These are phyloP conservation scores for Macroventuria anomochaeta DNA, from an alignment of 2,329 filamentous ascomycete genomes.

Conservation along the genomic window DNA sequence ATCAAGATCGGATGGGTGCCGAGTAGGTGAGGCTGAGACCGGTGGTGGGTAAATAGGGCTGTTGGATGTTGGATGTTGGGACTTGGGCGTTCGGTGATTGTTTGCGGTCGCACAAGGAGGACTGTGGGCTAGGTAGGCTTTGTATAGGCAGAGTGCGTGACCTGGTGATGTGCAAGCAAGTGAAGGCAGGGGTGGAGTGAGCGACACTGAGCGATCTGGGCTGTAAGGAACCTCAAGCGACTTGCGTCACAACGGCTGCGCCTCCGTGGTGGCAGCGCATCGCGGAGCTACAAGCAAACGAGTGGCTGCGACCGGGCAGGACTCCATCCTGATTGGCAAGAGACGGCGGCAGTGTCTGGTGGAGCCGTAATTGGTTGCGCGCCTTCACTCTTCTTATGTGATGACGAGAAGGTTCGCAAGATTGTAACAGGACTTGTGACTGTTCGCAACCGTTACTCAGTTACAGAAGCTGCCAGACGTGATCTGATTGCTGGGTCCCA, in stretches of 20 bases:
- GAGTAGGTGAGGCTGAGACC: conserved; percentile 38
- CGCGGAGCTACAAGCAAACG: background rate
- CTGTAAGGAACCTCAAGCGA: conserved; percentile 16
- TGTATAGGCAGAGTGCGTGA: conserved; percentile 38
- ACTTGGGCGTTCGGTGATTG: conserved; percentile 9
- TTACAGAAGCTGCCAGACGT: conserved; percentile 1
- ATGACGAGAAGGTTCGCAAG: background rate
- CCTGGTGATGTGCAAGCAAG: conserved; percentile 36
- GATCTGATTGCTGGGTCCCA: background rate
- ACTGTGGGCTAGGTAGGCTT: conserved; percentile 29
- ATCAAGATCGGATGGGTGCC: conserved; percentile 19
- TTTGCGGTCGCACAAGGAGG: conserved; percentile 31
- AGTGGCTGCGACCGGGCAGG: conserved; percentile 5
- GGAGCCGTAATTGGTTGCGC: conserved; percentile 7
- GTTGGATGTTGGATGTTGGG: conserved; percentile 1
- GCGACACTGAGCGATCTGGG: conserved; percentile 36
- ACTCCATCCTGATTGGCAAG: background rate
- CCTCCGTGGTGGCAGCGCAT: conserved; percentile 15
- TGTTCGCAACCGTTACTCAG: background rate
- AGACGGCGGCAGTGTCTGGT: conserved; percentile 3
- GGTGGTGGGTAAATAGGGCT: conserved; percentile 27
- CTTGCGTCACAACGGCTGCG: conserved; percentile 33
- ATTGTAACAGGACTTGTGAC: background rate
- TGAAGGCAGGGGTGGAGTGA: conserved; percentile 18
- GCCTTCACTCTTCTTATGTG: conserved; percentile 8